Conservation (phyloP, 179 eudicot genomes). For the Gypsophila paniculata region DNA sequence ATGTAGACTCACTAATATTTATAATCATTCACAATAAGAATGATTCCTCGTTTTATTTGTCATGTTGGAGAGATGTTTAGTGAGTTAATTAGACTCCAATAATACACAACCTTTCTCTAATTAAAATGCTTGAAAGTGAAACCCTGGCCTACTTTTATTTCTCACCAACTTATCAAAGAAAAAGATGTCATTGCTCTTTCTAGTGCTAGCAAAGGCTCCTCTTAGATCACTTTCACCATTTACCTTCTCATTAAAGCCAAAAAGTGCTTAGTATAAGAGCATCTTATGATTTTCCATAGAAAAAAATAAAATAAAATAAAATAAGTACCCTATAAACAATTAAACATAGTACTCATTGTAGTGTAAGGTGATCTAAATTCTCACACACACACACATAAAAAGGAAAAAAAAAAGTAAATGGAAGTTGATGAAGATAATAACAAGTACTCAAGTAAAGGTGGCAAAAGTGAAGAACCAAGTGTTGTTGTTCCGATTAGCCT, state of each 20-base stretch:
- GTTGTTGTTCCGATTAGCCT: slow-evolving; percentile 25
- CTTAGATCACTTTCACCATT: slow-evolving; percentile 21
- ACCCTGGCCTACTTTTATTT: slow-evolving; percentile 5
- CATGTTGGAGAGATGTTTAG: too few species aligned
- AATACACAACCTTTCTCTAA: too few species aligned
- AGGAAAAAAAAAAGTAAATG: neutral
- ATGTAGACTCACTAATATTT: too few species aligned
- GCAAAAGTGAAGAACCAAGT: slow-evolving; percentile 10
- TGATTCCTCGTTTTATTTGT: too few species aligned
- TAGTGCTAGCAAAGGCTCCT: slow-evolving; percentile 1
- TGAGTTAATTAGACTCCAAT: too few species aligned
- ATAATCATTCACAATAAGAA: too few species aligned
- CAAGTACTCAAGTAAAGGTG: neutral
- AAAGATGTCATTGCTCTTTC: slow-evolving; percentile 20
- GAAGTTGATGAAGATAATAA: slow-evolving; percentile 4
- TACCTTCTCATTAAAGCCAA: too few species aligned
- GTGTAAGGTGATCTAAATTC: slow-evolving; percentile 15
- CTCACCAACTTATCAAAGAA: slow-evolving; percentile 11
- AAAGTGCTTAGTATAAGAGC: neutral
- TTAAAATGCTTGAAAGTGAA: too few species aligned
- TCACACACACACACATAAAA: neutral
- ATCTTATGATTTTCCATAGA: too few species aligned
- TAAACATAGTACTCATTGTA: neutral
- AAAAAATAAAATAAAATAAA: neutral
- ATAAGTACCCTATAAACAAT: too few species aligned